Evolutionary conservation across 139 green algal genomes (phyloP).

Genomic region (Asterochloris erici): DNA sequence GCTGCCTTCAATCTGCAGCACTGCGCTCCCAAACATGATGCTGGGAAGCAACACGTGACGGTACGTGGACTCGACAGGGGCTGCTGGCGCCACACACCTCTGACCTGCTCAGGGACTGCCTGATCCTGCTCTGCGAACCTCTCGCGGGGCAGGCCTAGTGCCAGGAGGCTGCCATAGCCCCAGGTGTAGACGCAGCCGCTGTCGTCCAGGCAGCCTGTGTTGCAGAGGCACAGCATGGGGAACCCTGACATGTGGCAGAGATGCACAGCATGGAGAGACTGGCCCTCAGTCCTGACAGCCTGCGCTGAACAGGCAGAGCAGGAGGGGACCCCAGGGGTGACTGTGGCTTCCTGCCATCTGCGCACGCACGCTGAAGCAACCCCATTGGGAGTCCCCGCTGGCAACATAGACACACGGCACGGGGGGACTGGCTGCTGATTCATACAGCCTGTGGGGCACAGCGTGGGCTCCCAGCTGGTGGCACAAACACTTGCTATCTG

Average conservation of each 20-base stretch:
- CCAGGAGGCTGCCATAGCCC: conserved; percentile 14
- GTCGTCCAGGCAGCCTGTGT: conserved; percentile 14
- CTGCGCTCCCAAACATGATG: background rate
- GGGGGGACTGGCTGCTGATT: no score
- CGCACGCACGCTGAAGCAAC: background rate
- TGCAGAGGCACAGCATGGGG: background rate
- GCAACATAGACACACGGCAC: no score
- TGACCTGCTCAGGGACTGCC: conserved; percentile 6
- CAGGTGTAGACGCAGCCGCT: conserved; percentile 8
- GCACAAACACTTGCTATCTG: no score
- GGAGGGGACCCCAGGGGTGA: background rate
- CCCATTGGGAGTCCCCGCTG: no score
- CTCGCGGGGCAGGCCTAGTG: background rate
- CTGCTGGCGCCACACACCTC: no score
- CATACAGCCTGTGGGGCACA: no score
- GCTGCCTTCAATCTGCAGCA: conserved; percentile 7
- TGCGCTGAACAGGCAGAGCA: no score
- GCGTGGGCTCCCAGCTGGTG: no score
- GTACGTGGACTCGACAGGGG: no score
- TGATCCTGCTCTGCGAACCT: background rate
- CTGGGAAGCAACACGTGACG: no score
- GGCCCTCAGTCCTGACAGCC: no score
- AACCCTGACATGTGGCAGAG: background rate
- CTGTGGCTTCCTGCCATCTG: background rate
- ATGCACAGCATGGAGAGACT: background rate